Evolutionary conservation across 768 basidiomycete genomes (phyloP).

Genomic region (Melanogaster broomeanus): DNA sequence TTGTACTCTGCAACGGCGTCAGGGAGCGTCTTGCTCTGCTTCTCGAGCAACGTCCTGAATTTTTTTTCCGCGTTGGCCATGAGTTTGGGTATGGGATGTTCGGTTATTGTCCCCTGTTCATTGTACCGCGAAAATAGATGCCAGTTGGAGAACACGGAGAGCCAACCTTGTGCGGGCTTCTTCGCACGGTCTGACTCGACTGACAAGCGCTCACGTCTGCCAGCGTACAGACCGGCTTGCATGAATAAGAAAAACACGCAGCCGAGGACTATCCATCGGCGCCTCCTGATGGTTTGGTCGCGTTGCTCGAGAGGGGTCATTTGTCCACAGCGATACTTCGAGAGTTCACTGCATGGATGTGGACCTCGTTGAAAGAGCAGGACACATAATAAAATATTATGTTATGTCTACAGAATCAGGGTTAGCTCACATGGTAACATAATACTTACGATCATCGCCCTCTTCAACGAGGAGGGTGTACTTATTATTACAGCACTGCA

Average conservation of each 20-base stretch:
- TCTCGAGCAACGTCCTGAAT: slow-evolving; percentile 63
- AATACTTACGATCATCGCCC: too few relatives aligned
- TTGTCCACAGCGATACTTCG: background rate
- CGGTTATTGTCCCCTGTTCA: slow-evolving; percentile 18
- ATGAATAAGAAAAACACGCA: slow-evolving; percentile 49
- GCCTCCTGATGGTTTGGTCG: slow-evolving; percentile 6
- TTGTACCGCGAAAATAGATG: slow-evolving; percentile 15
- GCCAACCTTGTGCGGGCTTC: slow-evolving; percentile 11
- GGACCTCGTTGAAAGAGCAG: too few relatives aligned
- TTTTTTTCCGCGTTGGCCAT: slow-evolving; percentile 82
- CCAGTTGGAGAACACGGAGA: slow-evolving; percentile 20
- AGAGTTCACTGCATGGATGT: too few relatives aligned
- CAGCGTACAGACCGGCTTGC: slow-evolving; percentile 48
- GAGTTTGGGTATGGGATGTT: slow-evolving; percentile 83
- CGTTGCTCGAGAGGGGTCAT: slow-evolving; percentile 21
- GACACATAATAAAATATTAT: too few relatives aligned
- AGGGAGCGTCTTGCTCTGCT: slow-evolving; percentile 78
- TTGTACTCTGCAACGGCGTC: slow-evolving; percentile 84
- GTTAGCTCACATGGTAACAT: too few relatives aligned
- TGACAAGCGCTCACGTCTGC: slow-evolving; percentile 26
- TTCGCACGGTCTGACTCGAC: background rate
- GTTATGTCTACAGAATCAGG: too few relatives aligned
- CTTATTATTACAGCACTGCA: too few relatives aligned
- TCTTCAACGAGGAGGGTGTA: too few relatives aligned
- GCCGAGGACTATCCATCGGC: slow-evolving; percentile 43